A percentile compares a stretch with the other conserved stretches of the same genome.
These are phyloP conservation scores for Scleroderma citrinum DNA, from an alignment of 768 basidiomycete genomes.

Conservation along the genomic window DNA sequence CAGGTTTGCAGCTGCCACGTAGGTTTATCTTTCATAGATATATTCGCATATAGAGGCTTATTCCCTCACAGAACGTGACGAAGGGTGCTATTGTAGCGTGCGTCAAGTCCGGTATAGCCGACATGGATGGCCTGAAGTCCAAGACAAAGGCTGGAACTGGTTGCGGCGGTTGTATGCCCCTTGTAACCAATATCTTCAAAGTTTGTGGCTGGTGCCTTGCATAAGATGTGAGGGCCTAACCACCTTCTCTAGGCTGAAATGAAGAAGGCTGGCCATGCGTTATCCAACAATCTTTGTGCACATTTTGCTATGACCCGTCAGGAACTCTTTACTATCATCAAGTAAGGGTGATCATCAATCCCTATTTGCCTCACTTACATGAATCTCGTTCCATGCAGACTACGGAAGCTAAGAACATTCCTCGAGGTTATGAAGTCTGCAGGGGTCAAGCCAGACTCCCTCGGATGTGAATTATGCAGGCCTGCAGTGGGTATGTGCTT, in stretches of 20 bases:
- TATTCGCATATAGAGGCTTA: background rate
- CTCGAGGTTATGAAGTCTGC: conserved; percentile 44
- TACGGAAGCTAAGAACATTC: conserved; percentile 57
- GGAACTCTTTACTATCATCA: conserved; percentile 62
- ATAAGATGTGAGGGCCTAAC: conserved; percentile 1
- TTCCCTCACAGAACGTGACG: conserved; percentile 44
- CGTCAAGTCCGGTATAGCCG: conserved; percentile 44
- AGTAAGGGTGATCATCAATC: conserved; percentile 19
- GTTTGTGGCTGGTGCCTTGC: conserved; percentile 7
- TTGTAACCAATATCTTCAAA: conserved; percentile 39
- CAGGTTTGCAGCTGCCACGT: conserved; percentile 70
- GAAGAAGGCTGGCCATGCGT: conserved; percentile 55
- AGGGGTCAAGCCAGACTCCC: conserved; percentile 41
- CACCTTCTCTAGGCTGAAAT: conserved; percentile 48
- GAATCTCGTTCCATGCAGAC: conserved; percentile 23
- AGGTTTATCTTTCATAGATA: conserved; percentile 6
- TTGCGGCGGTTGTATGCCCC: conserved; percentile 68
- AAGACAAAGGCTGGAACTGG: conserved; percentile 70
- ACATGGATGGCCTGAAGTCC: conserved; percentile 49
- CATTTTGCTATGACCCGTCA: conserved; percentile 61
- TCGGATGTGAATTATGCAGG: conserved; percentile 73
- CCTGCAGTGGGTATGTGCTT: conserved; percentile 47
- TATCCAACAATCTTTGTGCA: conserved; percentile 56
- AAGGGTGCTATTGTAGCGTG: conserved; percentile 52
- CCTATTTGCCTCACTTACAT: background rate